Conservation (phyloP, 1,284 basidiomycete genomes). For the Sanghuangporus weigelae region DNA sequence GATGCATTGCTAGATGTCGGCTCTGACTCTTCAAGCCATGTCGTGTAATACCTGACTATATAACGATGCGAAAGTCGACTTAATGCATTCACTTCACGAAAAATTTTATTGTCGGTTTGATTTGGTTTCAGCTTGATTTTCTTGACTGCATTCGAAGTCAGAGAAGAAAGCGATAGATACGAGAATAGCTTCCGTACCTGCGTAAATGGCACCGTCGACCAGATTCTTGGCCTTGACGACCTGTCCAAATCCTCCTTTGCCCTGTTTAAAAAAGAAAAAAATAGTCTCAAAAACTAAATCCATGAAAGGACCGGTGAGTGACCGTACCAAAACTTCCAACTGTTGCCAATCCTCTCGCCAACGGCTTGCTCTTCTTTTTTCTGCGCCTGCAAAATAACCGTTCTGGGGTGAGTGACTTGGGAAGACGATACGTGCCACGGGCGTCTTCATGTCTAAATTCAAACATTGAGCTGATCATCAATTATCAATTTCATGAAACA, state of each 20-base stretch:
- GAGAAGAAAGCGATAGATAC: neutral
- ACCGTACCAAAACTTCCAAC: conserved; percentile 61
- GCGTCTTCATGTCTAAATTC: conserved; percentile 39
- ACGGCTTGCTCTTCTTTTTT: conserved; percentile 53
- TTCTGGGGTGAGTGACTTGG: conserved; percentile 52
- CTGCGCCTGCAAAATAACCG: conserved; percentile 47
- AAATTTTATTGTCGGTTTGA: conserved; percentile 83
- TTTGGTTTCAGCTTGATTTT: conserved; percentile 65
- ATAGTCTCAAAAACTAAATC: neutral
- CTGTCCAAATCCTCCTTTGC: conserved; percentile 89
- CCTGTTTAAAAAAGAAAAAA: conserved; percentile 40
- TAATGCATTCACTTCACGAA: conserved; percentile 88
- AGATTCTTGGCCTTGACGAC: conserved; percentile 93
- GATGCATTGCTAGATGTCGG: conserved; percentile 38
- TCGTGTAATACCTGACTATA: conserved; percentile 88
- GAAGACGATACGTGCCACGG: conserved; percentile 31
- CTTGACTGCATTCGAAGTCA: conserved; percentile 53
- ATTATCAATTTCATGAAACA: neutral
- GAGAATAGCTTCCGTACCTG: conserved; percentile 41
- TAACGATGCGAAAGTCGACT: conserved; percentile 85
- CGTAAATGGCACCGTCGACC: conserved; percentile 68
- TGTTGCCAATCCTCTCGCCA: conserved; percentile 88
- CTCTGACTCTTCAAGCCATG: conserved; percentile 72
- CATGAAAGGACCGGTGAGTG: neutral
- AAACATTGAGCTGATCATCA: neutral